These are phyloP conservation scores for Grigorovia transvaalensis DNA, from an alignment of 805 yeast species.

Conservation along the genomic window DNA sequence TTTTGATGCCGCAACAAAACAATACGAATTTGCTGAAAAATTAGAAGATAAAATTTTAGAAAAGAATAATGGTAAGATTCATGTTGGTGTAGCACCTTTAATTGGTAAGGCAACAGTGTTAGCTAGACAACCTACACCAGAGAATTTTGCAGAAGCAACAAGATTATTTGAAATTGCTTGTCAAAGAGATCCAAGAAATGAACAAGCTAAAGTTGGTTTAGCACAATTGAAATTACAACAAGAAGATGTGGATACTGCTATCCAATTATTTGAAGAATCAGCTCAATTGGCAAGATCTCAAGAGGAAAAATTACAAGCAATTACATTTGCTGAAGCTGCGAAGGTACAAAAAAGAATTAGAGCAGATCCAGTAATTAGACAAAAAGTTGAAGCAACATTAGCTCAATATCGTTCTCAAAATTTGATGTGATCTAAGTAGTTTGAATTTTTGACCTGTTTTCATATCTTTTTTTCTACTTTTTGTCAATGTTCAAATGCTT, in stretches of 20 bases:
- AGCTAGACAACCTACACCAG: conserved; percentile 40
- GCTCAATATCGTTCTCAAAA: conserved; percentile 30
- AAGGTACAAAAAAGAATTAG: conserved; percentile 75
- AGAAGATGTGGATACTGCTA: conserved; percentile 74
- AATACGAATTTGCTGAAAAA: conserved; percentile 78
- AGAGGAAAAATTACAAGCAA: conserved; percentile 83
- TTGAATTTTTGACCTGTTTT: not conserved
- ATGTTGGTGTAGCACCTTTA: conserved; percentile 82
- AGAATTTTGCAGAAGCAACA: conserved; percentile 46
- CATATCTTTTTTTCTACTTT: not conserved
- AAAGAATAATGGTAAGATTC: conserved; percentile 43
- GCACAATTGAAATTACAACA: conserved; percentile 85
- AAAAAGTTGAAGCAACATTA: conserved; percentile 53
- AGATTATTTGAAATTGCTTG: conserved; percentile 63
- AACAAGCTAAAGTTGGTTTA: conserved; percentile 78
- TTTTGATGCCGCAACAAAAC: conserved; percentile 58
- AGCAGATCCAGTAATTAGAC: conserved; percentile 54
- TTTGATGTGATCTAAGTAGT: conserved; percentile 10
- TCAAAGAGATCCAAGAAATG: conserved; percentile 77
- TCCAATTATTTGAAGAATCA: conserved; percentile 70
- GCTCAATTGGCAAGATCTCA: conserved; percentile 72
- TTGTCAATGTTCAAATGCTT: too few relatives aligned
- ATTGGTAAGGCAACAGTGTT: conserved; percentile 77
- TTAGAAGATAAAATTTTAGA: conserved; percentile 42
- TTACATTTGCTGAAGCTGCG: conserved; percentile 86